Evolutionary conservation across 164 flowering plant species (phyloP).

Genomic region (Chimonanthus praecox): DNA sequence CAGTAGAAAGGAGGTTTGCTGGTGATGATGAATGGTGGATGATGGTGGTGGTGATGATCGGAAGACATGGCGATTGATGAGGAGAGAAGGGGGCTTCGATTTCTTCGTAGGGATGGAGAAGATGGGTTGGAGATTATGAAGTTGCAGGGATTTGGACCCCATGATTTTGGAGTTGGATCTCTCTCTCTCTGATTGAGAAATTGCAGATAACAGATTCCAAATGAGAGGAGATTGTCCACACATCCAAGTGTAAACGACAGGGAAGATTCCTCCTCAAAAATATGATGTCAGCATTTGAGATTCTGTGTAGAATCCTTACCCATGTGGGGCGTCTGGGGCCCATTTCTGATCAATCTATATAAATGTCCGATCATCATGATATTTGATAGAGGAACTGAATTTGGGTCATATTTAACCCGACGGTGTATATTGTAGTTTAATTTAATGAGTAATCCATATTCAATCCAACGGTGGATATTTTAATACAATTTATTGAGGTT

Average conservation of each 20-base stretch:
- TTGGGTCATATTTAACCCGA: too few relatives aligned
- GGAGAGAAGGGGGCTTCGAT: constrained; percentile 2
- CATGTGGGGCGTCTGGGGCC: too few relatives aligned
- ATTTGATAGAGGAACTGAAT: too few relatives aligned
- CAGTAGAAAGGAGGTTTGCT: neutral
- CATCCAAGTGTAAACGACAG: neutral
- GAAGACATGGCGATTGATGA: neutral
- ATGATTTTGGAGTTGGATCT: constrained; percentile 17
- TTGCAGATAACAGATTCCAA: neutral
- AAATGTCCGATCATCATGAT: too few relatives aligned
- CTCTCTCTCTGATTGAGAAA: neutral
- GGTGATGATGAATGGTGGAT: neutral
- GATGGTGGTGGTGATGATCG: neutral
- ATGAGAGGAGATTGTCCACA: neutral
- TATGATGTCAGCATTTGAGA: neutral
- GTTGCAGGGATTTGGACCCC: constrained; percentile 35
- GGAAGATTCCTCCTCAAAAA: neutral
- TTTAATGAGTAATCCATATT: too few relatives aligned
- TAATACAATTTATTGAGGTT: too few relatives aligned
- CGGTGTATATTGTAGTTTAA: too few relatives aligned
- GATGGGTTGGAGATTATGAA: constrained; percentile 36
- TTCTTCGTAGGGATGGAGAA: constrained; percentile 11
- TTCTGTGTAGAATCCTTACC: neutral
- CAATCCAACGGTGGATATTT: too few relatives aligned
- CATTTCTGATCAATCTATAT: too few relatives aligned